These are phyloP conservation scores for Polychaeton citri DNA, from an alignment of 2,329 filamentous ascomycete species.

Conservation along the genomic window DNA sequence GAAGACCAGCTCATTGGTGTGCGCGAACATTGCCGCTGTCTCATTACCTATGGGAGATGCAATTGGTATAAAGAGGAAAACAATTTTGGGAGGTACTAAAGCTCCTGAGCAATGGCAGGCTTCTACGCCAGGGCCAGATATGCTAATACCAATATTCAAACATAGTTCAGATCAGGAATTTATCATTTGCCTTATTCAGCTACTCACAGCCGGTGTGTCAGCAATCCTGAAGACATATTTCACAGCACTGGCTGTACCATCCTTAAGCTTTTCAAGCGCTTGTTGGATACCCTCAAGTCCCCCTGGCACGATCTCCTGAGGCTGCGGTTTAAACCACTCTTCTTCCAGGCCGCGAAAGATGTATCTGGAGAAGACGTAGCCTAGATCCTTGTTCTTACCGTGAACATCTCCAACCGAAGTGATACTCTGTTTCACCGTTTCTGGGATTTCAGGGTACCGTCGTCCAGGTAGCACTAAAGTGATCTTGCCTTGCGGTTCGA, in stretches of 20 bases:
- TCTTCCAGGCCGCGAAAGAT: conserved; percentile 20
- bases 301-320: conserved; percentile 37
- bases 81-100: too few relatives aligned
- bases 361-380: conserved; percentile 20
- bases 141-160: too few relatives aligned
- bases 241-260: conserved; percentile 47
- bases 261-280: conserved; percentile 42
- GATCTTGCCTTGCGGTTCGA: conserved; percentile 22
- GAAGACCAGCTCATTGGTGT: too few relatives aligned
- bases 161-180: too few relatives aligned
- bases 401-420: conserved; percentile 25
- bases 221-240: conserved; percentile 51
- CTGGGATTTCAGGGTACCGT: conserved; percentile 29
- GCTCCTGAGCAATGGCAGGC: too few relatives aligned
- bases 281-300: conserved; percentile 41
- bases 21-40: too few relatives aligned
- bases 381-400: conserved; percentile 20
- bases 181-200: neutral
- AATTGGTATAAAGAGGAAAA: too few relatives aligned
- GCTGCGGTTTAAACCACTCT: conserved; percentile 24
- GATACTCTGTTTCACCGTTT: conserved; percentile 22
- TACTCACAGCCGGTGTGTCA: conserved; percentile 27
- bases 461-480: conserved; percentile 19
- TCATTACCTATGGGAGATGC: too few relatives aligned
- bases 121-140: too few relatives aligned